These are phyloP conservation scores for Jatropha curcas DNA, from an alignment of 345 rosid genomes.

Conservation along the genomic window DNA sequence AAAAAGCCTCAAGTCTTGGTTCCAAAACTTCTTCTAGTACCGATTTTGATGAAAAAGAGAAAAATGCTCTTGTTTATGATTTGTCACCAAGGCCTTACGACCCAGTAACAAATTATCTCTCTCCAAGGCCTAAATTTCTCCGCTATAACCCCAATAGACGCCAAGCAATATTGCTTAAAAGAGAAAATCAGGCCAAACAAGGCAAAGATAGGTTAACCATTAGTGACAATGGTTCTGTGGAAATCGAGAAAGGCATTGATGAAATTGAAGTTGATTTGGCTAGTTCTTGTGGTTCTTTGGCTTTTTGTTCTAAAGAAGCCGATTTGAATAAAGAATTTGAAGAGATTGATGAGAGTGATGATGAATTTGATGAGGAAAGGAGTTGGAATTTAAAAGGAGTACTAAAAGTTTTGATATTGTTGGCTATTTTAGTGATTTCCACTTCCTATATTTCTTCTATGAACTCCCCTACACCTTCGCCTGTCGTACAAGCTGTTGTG, in stretches of 20 bases:
- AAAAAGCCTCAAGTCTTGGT: constrained; percentile 8
- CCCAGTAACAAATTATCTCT: constrained; percentile 30
- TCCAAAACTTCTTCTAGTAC: neutral
- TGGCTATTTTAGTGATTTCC: constrained; percentile 32
- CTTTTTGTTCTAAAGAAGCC: constrained; percentile 5
- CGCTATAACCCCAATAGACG: constrained; percentile 40
- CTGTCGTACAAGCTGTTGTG: constrained; percentile 9
- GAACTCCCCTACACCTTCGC: constrained; percentile 30
- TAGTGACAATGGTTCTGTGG: constrained; percentile 4
- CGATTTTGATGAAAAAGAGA: neutral
- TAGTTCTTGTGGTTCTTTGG: constrained; percentile 15
- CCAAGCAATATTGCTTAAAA: constrained; percentile 24
- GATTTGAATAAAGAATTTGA: constrained; percentile 11
- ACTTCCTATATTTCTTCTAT: constrained; percentile 36
- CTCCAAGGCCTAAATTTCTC: constrained; percentile 49
- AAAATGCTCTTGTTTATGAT: constrained; percentile 1
- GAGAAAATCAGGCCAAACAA: constrained; percentile 25
- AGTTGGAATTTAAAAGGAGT: constrained; percentile 30
- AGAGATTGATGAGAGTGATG: constrained; percentile 26
- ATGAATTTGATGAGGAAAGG: constrained; percentile 30
- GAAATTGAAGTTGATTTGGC: constrained; percentile 20
- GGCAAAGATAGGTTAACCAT: neutral
- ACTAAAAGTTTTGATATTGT: constrained; percentile 24
- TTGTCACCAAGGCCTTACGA: constrained; percentile 29
- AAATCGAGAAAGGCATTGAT: neutral